Evolutionary conservation across 441 rosid genomes (phyloP), one percentile per base, ranked within the genome.

Genomic region (Pelargonium myrrhifolium): DNA sequence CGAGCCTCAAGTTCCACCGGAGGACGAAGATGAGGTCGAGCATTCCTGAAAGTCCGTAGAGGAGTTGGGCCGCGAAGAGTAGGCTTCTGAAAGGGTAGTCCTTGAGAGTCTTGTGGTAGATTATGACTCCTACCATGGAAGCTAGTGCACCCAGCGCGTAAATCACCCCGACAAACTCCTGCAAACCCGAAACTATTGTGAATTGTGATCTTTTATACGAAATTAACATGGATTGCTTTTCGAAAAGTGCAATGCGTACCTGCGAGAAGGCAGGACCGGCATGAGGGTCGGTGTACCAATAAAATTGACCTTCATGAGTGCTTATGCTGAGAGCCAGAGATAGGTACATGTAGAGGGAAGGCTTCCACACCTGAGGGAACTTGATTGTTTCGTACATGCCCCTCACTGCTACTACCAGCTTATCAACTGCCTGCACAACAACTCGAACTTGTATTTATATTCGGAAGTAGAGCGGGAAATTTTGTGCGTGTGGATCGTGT

Each of bases 181-280:
- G 83, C 59, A 73, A n/a, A 14, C 15, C 6, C 17, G 15, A 12
- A 47, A 47, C 39, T 35, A 9, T 35, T 35, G 14, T 47, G 15
- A 47, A 2, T 12, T 47, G 53, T 12, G 3, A 47, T n/a, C 11
- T 47, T 47, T n/a, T 9, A 47, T 47, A 2, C 17, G 53, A 47
- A 47, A 47, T 47, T 12, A 47, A 47, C 15, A 11, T 11, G 17
- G 53, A n/a, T 47, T 47, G 53, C 4, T 10, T n/a, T 47, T 47
- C 17, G 3, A n/a, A 2, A 9, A 14, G 6, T 9, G 24, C 26
- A 55, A 20, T 8, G 51, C 31, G 9, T 62, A 85, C 90, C 86
- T 88, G 93, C 18, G 97, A 87, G 68, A 88, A 88, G 60, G 89
- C 84, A 5, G 97, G 97, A 31, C 93, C 96, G 35, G 83, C 90